Conservation (phyloP, 495 filamentous ascomycete species). For the Neurospora tetrasperma region DNA sequence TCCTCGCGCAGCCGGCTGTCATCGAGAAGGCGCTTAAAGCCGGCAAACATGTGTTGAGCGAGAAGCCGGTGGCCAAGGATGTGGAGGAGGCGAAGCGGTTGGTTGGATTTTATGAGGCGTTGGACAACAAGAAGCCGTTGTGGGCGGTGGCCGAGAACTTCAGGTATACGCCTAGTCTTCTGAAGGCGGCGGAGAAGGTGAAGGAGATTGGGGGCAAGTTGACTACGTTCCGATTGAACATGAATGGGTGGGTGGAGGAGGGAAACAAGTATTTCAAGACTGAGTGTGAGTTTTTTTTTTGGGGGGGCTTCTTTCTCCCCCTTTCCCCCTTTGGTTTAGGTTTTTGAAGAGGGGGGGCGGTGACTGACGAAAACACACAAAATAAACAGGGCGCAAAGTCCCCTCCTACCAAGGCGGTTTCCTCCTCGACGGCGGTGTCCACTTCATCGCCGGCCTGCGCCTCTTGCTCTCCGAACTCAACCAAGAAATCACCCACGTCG, state of each 20-base stretch:
- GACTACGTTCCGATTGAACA: constrained; percentile 49
- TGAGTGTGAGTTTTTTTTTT: constrained; percentile 27
- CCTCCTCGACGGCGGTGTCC: constrained; percentile 65
- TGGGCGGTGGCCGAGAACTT: constrained; percentile 74
- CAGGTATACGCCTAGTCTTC: constrained; percentile 49
- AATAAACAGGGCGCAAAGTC: constrained; percentile 49
- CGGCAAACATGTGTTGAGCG: constrained; percentile 69
- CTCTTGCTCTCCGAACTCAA: constrained; percentile 45
- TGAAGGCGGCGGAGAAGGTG: constrained; percentile 45
- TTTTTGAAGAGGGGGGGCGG: too few relatives aligned
- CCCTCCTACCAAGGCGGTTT: constrained; percentile 71
- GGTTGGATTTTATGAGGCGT: constrained; percentile 47
- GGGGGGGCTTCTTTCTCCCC: not conserved
- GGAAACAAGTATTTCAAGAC: constrained; percentile 47
- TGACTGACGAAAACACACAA: not conserved
- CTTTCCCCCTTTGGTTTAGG: not conserved
- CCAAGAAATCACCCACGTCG: constrained; percentile 36
- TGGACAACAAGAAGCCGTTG: constrained; percentile 24
- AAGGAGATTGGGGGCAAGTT: constrained; percentile 54
- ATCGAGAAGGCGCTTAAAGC: constrained; percentile 50
- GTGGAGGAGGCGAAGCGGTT: constrained; percentile 47
- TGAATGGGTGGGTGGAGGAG: constrained; percentile 42
- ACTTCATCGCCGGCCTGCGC: constrained; percentile 56
- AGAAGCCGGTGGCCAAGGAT: constrained; percentile 71
- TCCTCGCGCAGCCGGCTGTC: constrained; percentile 45